Evolutionary conservation across 148 eudicot genomes (phyloP).

Genomic region (Fagopyrum tataricum): DNA sequence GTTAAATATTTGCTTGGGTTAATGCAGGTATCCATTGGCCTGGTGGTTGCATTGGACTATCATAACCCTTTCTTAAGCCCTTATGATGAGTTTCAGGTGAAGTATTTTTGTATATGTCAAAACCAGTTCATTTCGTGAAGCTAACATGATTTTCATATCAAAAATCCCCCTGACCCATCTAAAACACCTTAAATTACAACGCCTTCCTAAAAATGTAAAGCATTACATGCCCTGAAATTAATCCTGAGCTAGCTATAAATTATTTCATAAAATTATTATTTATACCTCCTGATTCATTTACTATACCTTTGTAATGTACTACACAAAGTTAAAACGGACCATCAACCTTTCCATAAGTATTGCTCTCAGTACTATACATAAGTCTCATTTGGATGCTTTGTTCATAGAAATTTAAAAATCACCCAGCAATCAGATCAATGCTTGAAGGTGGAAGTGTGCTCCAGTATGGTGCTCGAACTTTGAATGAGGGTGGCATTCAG

Average conservation of each 20-base stretch:
- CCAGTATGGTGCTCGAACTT: slow-evolving; percentile 92
- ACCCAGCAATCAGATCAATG: slow-evolving; percentile 70
- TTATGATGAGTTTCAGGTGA: slow-evolving; percentile 92
- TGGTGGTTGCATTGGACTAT: slow-evolving; percentile 85
- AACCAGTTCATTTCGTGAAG: not conserved
- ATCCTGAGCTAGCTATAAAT: not conserved
- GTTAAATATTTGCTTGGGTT: slow-evolving; percentile 8
- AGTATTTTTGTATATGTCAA: not conserved
- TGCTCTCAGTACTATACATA: not conserved
- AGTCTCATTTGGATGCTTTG: slow-evolving; percentile 5
- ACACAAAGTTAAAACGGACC: not conserved
- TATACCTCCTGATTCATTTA: not conserved
- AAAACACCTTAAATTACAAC: not conserved
- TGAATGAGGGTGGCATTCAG: slow-evolving; percentile 99
- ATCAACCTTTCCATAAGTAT: not conserved
- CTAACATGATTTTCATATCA: not conserved
- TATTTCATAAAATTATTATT: not conserved
- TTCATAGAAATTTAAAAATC: slow-evolving; percentile 75
- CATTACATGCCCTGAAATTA: not conserved
- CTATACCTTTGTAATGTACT: not conserved
- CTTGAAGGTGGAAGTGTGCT: slow-evolving; percentile 91
- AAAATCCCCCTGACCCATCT: not conserved
- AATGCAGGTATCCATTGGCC: slow-evolving; percentile 77
- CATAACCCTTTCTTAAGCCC: slow-evolving; percentile 82
- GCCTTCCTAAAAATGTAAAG: not conserved